phyloP scores from a whole-genome alignment of 768 basidiomycete genomes.

The Boletales sp. region DNA sequence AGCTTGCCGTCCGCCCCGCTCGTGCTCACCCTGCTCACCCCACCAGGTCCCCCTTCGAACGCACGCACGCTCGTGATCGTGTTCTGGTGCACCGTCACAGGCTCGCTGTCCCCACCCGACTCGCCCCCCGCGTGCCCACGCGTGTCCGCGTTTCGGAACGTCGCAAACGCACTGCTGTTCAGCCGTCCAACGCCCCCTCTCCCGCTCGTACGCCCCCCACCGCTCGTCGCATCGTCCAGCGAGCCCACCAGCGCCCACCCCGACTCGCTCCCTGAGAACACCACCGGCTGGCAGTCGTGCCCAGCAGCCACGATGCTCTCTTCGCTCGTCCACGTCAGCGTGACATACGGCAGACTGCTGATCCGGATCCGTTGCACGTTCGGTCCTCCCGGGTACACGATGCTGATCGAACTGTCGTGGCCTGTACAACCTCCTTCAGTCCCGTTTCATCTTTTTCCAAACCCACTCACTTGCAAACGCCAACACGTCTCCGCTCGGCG shows the following conservation, averaged over 20 bases:
- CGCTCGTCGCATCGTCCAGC: slow-evolving; percentile 71
- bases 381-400: slow-evolving; percentile 87
- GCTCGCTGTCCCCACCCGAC: slow-evolving; percentile 57
- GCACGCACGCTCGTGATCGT: slow-evolving; percentile 90
- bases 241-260: slow-evolving; percentile 83
- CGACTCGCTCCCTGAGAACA: slow-evolving; percentile 69
- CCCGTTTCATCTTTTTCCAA: neutral
- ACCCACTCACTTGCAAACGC: slow-evolving; percentile 82
- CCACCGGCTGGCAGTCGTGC: slow-evolving; percentile 94
- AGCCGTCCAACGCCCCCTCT: slow-evolving; percentile 62
- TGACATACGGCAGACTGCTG: slow-evolving; percentile 76
- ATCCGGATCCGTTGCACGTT: slow-evolving; percentile 70
- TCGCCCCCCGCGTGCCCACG: slow-evolving; percentile 46
- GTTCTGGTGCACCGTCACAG: slow-evolving; percentile 94
- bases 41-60: slow-evolving; percentile 52
- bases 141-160: slow-evolving; percentile 88
- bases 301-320: slow-evolving; percentile 85
- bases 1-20: slow-evolving; percentile 92
- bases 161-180: slow-evolving; percentile 90
- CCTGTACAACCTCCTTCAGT: slow-evolving; percentile 43
- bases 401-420: slow-evolving; percentile 90
- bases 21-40: slow-evolving; percentile 79
- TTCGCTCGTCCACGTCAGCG: slow-evolving; percentile 84
- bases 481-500: slow-evolving; percentile 90
- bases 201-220: slow-evolving; percentile 38